These are phyloP conservation scores for Ampelomyces quisqualis DNA, from an alignment of 2,329 filamentous ascomycete species.

Conservation along the genomic window DNA sequence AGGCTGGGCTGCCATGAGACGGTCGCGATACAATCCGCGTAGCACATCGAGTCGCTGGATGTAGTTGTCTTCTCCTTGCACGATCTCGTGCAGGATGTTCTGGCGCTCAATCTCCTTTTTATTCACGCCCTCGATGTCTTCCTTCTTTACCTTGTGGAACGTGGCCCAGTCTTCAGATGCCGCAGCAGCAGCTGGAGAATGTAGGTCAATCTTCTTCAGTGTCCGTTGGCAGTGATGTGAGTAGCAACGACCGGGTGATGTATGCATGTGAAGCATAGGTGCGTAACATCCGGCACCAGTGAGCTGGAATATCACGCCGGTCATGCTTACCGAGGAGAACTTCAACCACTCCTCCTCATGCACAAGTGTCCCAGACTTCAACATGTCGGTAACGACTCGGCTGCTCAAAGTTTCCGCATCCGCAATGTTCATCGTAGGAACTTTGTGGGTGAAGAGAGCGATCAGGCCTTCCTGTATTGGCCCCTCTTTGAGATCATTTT, in stretches of 20 bases:
- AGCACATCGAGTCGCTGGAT: conserved; percentile 88
- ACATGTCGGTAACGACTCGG: conserved; percentile 77
- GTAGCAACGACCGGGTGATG: conserved; percentile 77
- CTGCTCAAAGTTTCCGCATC: conserved; percentile 87
- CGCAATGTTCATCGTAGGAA: conserved; percentile 97
- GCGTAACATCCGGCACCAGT: conserved; percentile 92
- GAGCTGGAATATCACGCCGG: conserved; percentile 89
- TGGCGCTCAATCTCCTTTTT: conserved; percentile 92
- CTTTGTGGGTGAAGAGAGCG: conserved; percentile 87
- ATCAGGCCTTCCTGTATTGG: conserved; percentile 85
- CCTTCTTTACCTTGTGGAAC: conserved; percentile 81
- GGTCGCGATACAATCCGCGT: conserved; percentile 80
- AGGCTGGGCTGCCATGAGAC: conserved; percentile 70
- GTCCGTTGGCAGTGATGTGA: conserved; percentile 92
- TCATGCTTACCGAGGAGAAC: conserved; percentile 76
- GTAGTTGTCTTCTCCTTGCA: conserved; percentile 87
- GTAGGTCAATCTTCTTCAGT: conserved; percentile 88
- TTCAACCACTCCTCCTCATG: conserved; percentile 98
- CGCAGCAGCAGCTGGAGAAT: conserved; percentile 64
- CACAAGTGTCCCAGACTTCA: conserved; percentile 72
- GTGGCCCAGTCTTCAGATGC: conserved; percentile 83
- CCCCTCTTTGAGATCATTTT: conserved; percentile 81
- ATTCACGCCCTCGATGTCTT: conserved; percentile 67
- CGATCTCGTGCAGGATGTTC: conserved; percentile 92
- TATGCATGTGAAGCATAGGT: conserved; percentile 71